Evolutionary conservation across 176 grass and related monocot species (phyloP), one percentile per base, ranked within the genome.

Genomic region (Rhynchospora tenuis): DNA sequence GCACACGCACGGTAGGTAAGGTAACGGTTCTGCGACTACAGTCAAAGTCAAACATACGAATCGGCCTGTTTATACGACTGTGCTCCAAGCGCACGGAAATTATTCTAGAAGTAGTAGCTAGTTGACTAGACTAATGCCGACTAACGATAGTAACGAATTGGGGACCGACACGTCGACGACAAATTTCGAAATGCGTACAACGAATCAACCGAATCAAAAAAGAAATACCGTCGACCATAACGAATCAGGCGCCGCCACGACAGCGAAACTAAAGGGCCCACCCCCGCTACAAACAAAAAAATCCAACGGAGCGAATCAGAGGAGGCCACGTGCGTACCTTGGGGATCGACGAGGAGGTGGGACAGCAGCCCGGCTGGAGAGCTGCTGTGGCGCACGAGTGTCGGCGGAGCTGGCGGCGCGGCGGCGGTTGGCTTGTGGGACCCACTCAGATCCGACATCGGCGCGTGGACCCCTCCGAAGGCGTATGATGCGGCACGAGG

Each of bases 331-430:
- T 84, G 46, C 28, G 19, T 31, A 97, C 94, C 94, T 82, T 93
- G 89, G 17, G 74, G 69, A 89, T 97, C 95, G 22, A 86, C 83
- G 62, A 90, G 64, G 87, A 98, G 90, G 81, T 92, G 92, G 81
- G 90, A 88, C 79, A 98, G 86, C 60, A 95, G 56, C 13, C 89
- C 87, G 44, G 95, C 91, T 27, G 95, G 95, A 78, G 92, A 98
- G 92, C 95, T 98, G 59, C 92, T 98, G 88, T 98, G 92, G 0
- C 95, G 84, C 66, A 94, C 78, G 6, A 98, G 84, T 27, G 78
- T n/a, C 1, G 78, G 24, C 1, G 43, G 45, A 33, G 74, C 0
- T 15, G 22, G 23, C 10, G 5, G 19, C 10, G 2, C 28, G 12
- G 2, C 38, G 10, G 5, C 31, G 48, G 48, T 47, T 15, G 47